A percentile compares a stretch with the other conserved stretches of the same genome.
phyloP scores from a whole-genome alignment of 2,329 filamentous ascomycete species.

The Fusarium begoniae region DNA sequence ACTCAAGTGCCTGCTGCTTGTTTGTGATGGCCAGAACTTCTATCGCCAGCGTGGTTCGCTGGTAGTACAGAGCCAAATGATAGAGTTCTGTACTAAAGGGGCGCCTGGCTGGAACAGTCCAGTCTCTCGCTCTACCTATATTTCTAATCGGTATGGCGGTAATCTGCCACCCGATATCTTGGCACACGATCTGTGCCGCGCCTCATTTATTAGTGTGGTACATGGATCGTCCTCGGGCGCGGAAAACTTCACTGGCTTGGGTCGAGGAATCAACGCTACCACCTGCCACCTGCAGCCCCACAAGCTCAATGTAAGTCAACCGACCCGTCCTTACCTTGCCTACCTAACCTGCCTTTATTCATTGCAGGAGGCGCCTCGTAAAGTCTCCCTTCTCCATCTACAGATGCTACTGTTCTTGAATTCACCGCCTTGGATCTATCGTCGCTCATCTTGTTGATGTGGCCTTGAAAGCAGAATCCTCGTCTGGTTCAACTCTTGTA shows the following conservation, averaged over 20 bases:
- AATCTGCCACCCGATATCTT: conserved; percentile 27
- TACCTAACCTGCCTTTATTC: background rate
- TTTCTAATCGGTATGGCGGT: background rate
- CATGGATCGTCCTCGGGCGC: background rate
- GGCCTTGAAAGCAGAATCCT: background rate
- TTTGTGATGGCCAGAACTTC: background rate
- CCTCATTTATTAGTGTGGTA: background rate
- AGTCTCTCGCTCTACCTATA: background rate
- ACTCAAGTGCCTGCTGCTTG: background rate
- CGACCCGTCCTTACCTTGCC: background rate
- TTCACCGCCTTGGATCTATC: background rate
- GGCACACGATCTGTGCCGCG: conserved; percentile 15
- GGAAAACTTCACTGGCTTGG: background rate
- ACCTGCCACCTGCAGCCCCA: conserved; percentile 16
- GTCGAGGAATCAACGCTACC: background rate
- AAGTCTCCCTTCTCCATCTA: conserved; percentile 29
- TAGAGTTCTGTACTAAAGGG: background rate
- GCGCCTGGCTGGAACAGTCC: background rate
- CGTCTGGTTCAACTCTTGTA: background rate
- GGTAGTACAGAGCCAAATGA: background rate
- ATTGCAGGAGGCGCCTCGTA: conserved; percentile 3
- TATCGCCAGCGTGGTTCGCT: background rate
- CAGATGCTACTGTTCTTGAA: background rate
- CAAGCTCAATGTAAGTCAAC: conserved; percentile 6
- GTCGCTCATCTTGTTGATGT: background rate